These are phyloP conservation scores for Westerdykella ornata DNA, from an alignment of 2,329 filamentous ascomycete species.

Conservation along the genomic window DNA sequence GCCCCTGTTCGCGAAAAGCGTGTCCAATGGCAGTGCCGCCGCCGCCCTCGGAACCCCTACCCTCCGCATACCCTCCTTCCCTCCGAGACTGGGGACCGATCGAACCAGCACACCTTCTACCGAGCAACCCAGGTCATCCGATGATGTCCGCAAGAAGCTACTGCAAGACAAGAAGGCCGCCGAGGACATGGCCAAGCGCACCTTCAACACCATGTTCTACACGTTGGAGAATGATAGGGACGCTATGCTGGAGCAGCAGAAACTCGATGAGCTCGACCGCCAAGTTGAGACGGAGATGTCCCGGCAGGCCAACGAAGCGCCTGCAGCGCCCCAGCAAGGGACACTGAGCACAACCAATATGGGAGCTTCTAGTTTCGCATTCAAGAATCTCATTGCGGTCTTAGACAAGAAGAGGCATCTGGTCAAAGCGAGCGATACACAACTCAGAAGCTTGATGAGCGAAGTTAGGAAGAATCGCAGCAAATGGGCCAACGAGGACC, in stretches of 20 bases:
- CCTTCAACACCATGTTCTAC: constrained; percentile 90
- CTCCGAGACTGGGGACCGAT: constrained; percentile 57
- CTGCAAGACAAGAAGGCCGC: constrained; percentile 88
- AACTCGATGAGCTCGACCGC: constrained; percentile 91
- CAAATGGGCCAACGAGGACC: constrained; percentile 98
- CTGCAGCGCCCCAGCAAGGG: constrained; percentile 61
- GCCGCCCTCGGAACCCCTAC: constrained; percentile 56
- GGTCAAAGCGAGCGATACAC: constrained; percentile 86
- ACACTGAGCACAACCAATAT: constrained; percentile 90
- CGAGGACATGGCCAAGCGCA: constrained; percentile 80
- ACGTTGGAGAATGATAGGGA: constrained; percentile 91
- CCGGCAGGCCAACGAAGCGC: constrained; percentile 42
- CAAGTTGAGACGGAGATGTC: constrained; percentile 95
- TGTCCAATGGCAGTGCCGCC: constrained; percentile 49
- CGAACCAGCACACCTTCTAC: constrained; percentile 49
- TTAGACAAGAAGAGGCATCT: constrained; percentile 89
- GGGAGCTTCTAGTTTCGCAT: constrained; percentile 86
- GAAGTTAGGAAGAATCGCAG: constrained; percentile 96
- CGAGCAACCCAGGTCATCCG: constrained; percentile 61
- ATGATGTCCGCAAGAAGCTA: constrained; percentile 86
- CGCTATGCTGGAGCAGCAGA: constrained; percentile 96
- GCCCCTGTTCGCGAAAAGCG: constrained; percentile 46
- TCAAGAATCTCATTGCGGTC: constrained; percentile 93
- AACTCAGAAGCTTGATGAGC: constrained; percentile 86
- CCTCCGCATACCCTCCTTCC: constrained; percentile 63